Conservation (phyloP, 352 stramenopile species). For the Pythium monospermum region DNA sequence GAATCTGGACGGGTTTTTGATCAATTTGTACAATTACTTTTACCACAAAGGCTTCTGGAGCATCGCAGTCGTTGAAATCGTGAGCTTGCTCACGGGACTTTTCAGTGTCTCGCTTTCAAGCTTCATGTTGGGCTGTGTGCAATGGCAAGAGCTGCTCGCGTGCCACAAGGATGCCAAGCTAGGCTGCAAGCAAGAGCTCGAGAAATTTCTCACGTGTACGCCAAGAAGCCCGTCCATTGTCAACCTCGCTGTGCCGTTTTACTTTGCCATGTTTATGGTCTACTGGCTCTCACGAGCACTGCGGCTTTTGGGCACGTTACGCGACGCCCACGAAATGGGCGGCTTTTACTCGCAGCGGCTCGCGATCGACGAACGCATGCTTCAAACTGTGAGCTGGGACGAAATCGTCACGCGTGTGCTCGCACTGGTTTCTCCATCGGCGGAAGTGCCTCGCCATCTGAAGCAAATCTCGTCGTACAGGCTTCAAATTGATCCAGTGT, state of each 20-base stretch:
- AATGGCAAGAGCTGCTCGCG: slow-evolving; percentile 90
- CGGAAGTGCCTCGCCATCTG: slow-evolving; percentile 72
- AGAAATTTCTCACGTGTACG: slow-evolving; percentile 67
- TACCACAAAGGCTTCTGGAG: slow-evolving; percentile 90
- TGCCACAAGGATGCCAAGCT: slow-evolving; percentile 73
- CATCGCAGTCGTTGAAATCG: slow-evolving; percentile 87
- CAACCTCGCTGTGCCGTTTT: slow-evolving; percentile 79
- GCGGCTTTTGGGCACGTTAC: slow-evolving; percentile 77
- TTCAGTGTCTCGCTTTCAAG: slow-evolving; percentile 95
- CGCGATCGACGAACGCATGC: slow-evolving; percentile 78
- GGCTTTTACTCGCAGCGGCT: slow-evolving; percentile 91
- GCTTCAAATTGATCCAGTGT: slow-evolving; percentile 73
- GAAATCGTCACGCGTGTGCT: slow-evolving; percentile 87
- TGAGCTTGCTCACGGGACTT: slow-evolving; percentile 90
- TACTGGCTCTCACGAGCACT: slow-evolving; percentile 90
- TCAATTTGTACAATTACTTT: slow-evolving; percentile 94
- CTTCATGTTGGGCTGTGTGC: slow-evolving; percentile 94
- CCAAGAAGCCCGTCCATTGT: slow-evolving; percentile 43
- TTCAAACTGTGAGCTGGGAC: slow-evolving; percentile 86
- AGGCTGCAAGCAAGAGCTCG: slow-evolving; percentile 71
- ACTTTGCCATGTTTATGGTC: slow-evolving; percentile 92
- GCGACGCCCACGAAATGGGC: slow-evolving; percentile 88
- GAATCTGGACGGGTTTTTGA: slow-evolving; percentile 91
- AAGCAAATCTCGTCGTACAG: slow-evolving; percentile 82
- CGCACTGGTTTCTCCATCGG: slow-evolving; percentile 52